These are phyloP conservation scores for Suillus bovinus DNA, from an alignment of 768 basidiomycete genomes.

Conservation along the genomic window DNA sequence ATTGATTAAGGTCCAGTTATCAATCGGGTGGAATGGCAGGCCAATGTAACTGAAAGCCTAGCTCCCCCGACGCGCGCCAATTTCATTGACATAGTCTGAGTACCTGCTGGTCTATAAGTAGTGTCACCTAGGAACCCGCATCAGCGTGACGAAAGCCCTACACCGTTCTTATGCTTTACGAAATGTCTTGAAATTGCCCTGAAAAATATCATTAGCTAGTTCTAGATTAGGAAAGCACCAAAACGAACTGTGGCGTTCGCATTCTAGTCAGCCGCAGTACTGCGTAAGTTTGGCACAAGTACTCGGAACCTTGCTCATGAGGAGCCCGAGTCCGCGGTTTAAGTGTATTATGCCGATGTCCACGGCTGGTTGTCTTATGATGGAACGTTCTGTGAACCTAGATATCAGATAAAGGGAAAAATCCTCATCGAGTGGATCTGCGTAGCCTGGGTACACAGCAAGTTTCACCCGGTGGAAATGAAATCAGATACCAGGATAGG, in stretches of 20 bases:
- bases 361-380: conserved; percentile 1
- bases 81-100: not conserved
- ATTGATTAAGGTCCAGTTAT: not conserved
- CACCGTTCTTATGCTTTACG: not conserved
- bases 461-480: not conserved
- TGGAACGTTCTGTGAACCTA: not conserved
- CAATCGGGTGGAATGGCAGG: not conserved
- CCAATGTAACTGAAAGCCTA: not conserved
- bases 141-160: not conserved
- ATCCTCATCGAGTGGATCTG: not conserved
- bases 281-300: too few relatives aligned
- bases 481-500: not conserved
- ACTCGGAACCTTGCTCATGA: not conserved
- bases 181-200: not conserved
- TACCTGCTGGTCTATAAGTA: not conserved
- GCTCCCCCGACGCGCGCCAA: not conserved
- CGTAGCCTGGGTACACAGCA: too few relatives aligned
- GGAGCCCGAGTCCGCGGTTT: conserved; percentile 1
- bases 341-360: not conserved
- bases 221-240: not conserved
- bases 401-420: not conserved
- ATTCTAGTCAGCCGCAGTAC: not conserved
- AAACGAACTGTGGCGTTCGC: not conserved
- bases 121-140: not conserved
- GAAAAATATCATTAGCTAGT: not conserved